Base-by-base conservation (phyloP, 768 basidiomycete genomes). In the Pleurotus eryngii region DNA sequence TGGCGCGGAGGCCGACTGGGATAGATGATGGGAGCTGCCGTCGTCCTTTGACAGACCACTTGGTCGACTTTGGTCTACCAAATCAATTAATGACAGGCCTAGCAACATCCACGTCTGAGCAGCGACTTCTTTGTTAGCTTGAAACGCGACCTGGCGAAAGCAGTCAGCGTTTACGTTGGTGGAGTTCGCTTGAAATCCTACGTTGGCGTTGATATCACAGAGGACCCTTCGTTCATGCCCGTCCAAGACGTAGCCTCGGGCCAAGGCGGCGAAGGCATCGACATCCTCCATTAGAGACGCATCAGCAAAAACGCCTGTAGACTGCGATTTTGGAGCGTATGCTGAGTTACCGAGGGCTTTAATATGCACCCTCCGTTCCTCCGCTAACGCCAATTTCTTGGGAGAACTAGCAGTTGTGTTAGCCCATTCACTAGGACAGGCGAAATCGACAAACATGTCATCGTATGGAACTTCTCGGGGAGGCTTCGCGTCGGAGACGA, bases 391-490 rank as follows among this genome's bases (percentile, higher is more conserved):
- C 59, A 66, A 69, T 37, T 71, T 68, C 4, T 75, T 72, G 4
- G 78, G 78, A 53, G 67, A 67, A 55, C 80, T 83, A 53, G 37
- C 38, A 37, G 27, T 35, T 61, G 30, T 37, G 22, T 58, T 39
- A 18, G 17, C 39, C 48, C 9, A 55, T 18, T 38, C 48, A 42
- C 49, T 38, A 56, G 42, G 46, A 35, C 46, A 43, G 5, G 17
- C 27, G 9, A 14, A n/a, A 11, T 14, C 2, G 4, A 71, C 85
- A 54, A 64, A 91, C 91, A 86, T 63, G 63, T 94, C 92, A 60
- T 94, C 92, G 58, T 89, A 93, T 2, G 92, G 92, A 2, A 86
- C 67, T 63, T 92, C 89, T 77, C 81, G 85, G 39, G 66, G 67
- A 4, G 64, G 60, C 42, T 71, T 73, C n/a, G 69, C 72, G 53